Percentiles rank a stretch among this genome's conserved stretches.
Conservation (phyloP, 257 asterid species). For the Prunella vulgaris region DNA sequence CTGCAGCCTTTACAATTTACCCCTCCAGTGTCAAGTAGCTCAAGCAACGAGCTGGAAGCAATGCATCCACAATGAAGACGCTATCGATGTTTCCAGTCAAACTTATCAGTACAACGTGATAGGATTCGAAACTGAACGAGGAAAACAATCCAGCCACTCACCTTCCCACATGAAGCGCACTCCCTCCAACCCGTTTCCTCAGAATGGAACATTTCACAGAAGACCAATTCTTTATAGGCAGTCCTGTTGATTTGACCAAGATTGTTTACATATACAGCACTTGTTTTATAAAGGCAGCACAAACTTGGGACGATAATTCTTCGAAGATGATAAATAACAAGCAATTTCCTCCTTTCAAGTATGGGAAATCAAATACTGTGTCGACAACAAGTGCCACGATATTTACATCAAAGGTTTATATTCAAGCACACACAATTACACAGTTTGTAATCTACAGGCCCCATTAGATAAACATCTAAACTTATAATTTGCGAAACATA, state of each 20-base stretch:
- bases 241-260: slow-evolving; percentile 38
- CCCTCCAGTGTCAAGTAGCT: slow-evolving; percentile 79
- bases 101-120: neutral
- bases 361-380: neutral
- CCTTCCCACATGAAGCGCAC: slow-evolving; percentile 88
- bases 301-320: neutral
- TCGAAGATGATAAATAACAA: neutral
- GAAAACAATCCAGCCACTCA: slow-evolving; percentile 22
- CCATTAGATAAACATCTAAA: neutral
- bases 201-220: slow-evolving; percentile 83
- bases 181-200: slow-evolving; percentile 94
- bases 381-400: neutral
- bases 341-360: neutral
- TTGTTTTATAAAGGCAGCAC: slow-evolving; percentile 12
- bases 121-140: slow-evolving; percentile 1
- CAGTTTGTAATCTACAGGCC: neutral
- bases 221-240: slow-evolving; percentile 68
- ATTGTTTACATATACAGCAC: neutral
- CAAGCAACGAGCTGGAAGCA: slow-evolving; percentile 72
- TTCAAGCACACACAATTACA: neutral
- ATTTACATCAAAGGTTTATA: neutral
- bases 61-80: slow-evolving; percentile 96
- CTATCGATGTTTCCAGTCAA: slow-evolving; percentile 38
- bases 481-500: neutral
- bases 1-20: slow-evolving; percentile 68